A percentile compares a stretch with the other conserved stretches of the same genome.
Evolutionary conservation across 2,329 filamentous ascomycete genomes (phyloP).

Genomic region (Diaporthe capsici): DNA sequence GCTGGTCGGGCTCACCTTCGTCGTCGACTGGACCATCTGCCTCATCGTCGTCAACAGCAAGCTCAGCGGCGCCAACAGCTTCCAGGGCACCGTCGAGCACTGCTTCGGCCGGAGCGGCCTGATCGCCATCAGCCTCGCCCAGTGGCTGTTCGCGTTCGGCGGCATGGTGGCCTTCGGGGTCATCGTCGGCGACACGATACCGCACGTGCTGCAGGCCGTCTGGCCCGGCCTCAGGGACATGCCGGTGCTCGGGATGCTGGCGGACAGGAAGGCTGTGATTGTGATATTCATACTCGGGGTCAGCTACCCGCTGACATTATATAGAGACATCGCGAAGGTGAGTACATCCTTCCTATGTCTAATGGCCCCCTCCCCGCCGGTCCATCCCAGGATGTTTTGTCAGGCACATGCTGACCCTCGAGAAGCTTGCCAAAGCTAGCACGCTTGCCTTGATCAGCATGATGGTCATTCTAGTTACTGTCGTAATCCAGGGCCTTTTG

Average conservation of each 20-base stretch:
- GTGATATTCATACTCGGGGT: conserved; percentile 88
- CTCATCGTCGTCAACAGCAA: conserved; percentile 98
- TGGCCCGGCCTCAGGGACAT: conserved; percentile 82
- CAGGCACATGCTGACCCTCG: conserved; percentile 33
- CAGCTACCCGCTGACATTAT: conserved; percentile 92
- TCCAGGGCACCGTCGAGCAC: conserved; percentile 95
- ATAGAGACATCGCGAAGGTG: conserved; percentile 97
- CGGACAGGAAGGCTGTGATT: conserved; percentile 86
- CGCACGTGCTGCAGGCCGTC: conserved; percentile 85
- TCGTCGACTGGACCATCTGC: conserved; percentile 97
- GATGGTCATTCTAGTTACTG: conserved; percentile 88
- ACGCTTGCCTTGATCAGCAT: conserved; percentile 94
- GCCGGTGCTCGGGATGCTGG: conserved; percentile 85
- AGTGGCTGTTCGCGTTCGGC: conserved; percentile 99
- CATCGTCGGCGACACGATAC: conserved; percentile 96
- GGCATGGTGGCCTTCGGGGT: conserved; percentile 99
- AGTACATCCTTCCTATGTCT: conserved; percentile 44
- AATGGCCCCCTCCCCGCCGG: neutral
- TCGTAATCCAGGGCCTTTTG: conserved; percentile 85
- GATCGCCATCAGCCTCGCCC: conserved; percentile 88
- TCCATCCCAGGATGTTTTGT: neutral
- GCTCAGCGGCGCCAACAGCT: conserved; percentile 91
- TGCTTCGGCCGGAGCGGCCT: conserved; percentile 93
- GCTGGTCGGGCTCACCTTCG: conserved; percentile 82
- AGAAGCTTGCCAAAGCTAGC: conserved; percentile 89